Evolutionary conservation across 2,329 filamentous ascomycete species (phyloP), one percentile per base, ranked within the genome.

Genomic region (Spiromastix sp.): DNA sequence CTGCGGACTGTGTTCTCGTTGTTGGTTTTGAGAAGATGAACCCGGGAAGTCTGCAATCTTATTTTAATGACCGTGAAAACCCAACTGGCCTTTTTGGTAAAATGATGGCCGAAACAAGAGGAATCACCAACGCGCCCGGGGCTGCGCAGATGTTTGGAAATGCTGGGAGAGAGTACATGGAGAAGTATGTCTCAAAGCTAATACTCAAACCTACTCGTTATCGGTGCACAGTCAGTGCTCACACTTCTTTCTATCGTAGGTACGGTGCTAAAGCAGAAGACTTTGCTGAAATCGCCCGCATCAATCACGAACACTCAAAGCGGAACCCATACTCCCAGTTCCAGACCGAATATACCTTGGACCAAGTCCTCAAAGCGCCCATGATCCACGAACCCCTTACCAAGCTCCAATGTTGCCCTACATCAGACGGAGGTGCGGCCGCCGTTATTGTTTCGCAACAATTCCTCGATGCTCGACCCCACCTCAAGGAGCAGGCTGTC

Each of bases 1-100:
- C 76, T 10, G 83, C 85, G 1, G 84, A 94, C 60, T 93, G 85
- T 55, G 77, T 94, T 13, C 67, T 96, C 41, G 87, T 96, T 1
- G 77, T 96, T 13, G 91, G 89, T 3, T 96, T 96, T 51, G 91
- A 96, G 71, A 95, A 95, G 76, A 96, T 96, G 89, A 87, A 81
- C 64, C 80, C 82, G 0, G 89, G 89, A n/a, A 84, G 78, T 48
- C 68, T 96, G 46, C 79, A 87, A 66, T 74, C 68, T 38, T 80
- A 83, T 65, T 96, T 84, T 66, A 79, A 87, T 48, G 89, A 96
- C 57, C 73, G 89, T 17, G 74, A 79, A 47, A 87, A 81, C 54
- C 87, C 89, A 2, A 81, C 76, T 0, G 80, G 77, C 25, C 84
- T 81, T 3, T 74, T 79, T 0, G 67, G 67, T 30, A 67, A 72